A percentile compares a stretch with the other conserved stretches of the same genome.
Conservation (phyloP, 495 filamentous ascomycete genomes). For the Hypoxylon intermedium region DNA sequence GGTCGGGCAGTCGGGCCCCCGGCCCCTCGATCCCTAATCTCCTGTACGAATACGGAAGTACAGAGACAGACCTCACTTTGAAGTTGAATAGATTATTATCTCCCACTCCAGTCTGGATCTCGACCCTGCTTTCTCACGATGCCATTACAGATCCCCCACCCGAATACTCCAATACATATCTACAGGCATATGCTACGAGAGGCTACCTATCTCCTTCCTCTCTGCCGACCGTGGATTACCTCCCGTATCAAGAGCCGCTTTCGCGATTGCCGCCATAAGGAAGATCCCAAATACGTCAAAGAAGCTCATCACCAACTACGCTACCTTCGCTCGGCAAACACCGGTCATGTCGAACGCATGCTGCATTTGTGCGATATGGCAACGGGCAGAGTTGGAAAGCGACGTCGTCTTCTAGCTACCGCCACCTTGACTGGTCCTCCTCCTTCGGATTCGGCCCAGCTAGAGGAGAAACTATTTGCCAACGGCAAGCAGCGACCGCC, state of each 20-base stretch:
- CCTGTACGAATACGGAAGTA: too few species aligned
- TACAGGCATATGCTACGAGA: constrained; percentile 83
- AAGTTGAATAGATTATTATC: too few species aligned
- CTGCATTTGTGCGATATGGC: constrained; percentile 67
- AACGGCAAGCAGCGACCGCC: constrained; percentile 12
- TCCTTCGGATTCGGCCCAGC: constrained; percentile 46
- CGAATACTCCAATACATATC: constrained; percentile 63
- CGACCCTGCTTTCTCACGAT: background rate
- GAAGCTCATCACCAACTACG: constrained; percentile 48
- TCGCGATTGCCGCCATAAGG: constrained; percentile 35
- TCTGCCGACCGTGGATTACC: constrained; percentile 67
- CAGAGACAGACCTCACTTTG: too few species aligned
- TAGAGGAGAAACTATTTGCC: constrained; percentile 37
- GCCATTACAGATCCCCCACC: constrained; percentile 42
- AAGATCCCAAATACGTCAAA: constrained; percentile 26
- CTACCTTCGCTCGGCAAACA: constrained; percentile 53
- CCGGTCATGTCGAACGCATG: constrained; percentile 67
- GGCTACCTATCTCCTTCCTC: constrained; percentile 77
- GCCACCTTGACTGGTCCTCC: constrained; percentile 52
- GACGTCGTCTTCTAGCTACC: constrained; percentile 66
- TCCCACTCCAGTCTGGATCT: too few species aligned
- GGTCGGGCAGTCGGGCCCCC: too few species aligned
- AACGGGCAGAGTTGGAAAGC: constrained; percentile 77
- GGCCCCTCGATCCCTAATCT: background rate
- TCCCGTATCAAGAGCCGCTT: constrained; percentile 67